Base-by-base conservation (phyloP, 768 basidiomycete genomes). In the Lanmaoa rubissima region DNA sequence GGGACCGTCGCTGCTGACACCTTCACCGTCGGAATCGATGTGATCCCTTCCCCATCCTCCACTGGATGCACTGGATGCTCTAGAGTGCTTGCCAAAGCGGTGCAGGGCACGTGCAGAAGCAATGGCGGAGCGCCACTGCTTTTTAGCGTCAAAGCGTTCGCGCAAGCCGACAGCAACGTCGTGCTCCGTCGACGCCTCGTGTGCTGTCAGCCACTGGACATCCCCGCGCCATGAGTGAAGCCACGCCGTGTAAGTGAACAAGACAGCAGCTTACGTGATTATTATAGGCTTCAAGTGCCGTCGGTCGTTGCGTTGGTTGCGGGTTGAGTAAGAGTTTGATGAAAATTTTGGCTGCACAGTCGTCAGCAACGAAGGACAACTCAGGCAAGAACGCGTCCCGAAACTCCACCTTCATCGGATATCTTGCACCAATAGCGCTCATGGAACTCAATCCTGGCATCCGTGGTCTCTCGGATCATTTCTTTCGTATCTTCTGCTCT, bases 361-460 rank as follows among this genome's bases (percentile, higher is more conserved):
- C 3, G 51, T 54, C 41, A 58, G 38, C 35, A 32, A 21, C 26
- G 17, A 24, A 41, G 21, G 26, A 26, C 2, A 5, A 6, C 21
- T 40, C 4, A n/a, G 38, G 16, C n/a, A 21, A 13, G 10, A 52
- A 17, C 5, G 7, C 6, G 5, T 31, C 12, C n/a, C 19, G 14
- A 36, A 14, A 67, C 75, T 35, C 5, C 42, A 90, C 92, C 92
- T 74, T 87, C 81, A 3, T 76, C 67, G 2, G 90, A 92, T 39
- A 96, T 82, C 57, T 96, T 97, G 72, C 84, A 83, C 97, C 97
- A 99, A 60, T 94, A 99, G 35, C 86, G 80, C 31, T 94, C 91
- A 61, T 98, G 96, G 69, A 99, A 98, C 61, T 90, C 88, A 46
- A 98, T 80, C 63, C 85, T 86, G 0, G 88, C 94, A 38, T 82